phyloP scores from a whole-genome alignment of 768 basidiomycete species.

The Leccinum subgranulosum region DNA sequence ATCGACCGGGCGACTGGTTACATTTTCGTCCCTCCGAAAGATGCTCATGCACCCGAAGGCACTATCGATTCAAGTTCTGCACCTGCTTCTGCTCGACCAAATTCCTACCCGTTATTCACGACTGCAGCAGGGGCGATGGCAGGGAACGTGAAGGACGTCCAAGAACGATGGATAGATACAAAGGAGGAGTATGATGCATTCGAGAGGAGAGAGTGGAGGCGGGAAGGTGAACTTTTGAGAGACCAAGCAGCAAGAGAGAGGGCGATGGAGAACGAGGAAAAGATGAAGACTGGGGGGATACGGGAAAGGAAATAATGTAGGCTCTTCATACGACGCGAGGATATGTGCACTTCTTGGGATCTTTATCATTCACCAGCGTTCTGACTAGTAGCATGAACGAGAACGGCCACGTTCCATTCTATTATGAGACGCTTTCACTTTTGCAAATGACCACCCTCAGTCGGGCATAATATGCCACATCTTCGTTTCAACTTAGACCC shows the following conservation, averaged over 20 bases:
- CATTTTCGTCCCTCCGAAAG: constrained; percentile 68
- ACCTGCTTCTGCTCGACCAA: constrained; percentile 49
- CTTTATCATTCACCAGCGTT: not conserved
- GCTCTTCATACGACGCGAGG: not conserved
- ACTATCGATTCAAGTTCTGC: constrained; percentile 29
- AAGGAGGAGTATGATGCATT: constrained; percentile 78
- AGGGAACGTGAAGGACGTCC: constrained; percentile 69
- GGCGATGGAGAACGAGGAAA: constrained; percentile 1
- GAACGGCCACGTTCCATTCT: not conserved
- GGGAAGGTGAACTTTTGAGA: constrained; percentile 54
- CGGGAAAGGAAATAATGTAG: constrained; percentile 27
- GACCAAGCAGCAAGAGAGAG: constrained; percentile 20
- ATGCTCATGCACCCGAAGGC: constrained; percentile 31
- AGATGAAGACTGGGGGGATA: constrained; percentile 15
- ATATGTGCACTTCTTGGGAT: not conserved
- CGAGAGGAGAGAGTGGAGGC: constrained; percentile 75
- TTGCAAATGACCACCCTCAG: too few relatives aligned
- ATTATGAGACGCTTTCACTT: not conserved
- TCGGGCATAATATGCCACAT: too few relatives aligned
- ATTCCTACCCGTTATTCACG: constrained; percentile 65
- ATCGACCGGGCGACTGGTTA: constrained; percentile 94
- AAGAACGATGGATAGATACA: constrained; percentile 93
- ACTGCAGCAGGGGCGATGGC: constrained; percentile 55
- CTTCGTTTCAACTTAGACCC: not conserved
- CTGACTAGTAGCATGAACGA: not conserved